Evolutionary conservation across 306 rosid species (phyloP).

Genomic region (Trifolium fragiferum): DNA sequence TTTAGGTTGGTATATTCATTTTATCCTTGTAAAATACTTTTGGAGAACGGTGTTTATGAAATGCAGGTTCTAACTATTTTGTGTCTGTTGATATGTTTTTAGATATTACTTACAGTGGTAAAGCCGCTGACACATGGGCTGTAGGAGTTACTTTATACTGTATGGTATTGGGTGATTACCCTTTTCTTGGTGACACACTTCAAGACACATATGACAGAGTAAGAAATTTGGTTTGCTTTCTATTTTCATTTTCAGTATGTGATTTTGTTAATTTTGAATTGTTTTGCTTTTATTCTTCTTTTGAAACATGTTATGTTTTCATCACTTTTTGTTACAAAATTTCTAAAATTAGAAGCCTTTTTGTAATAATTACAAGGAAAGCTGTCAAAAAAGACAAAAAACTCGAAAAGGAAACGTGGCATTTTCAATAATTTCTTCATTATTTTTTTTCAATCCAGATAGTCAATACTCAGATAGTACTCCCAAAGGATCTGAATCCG

Average conservation of each 20-base stretch:
- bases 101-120: constrained; percentile 88
- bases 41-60: not conserved
- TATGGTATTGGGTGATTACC: constrained; percentile 86
- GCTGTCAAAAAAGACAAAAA: no score
- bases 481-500: constrained; percentile 78
- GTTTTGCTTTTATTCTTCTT: not conserved
- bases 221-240: constrained; percentile 29
- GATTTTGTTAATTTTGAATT: constrained; percentile 4
- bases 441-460: constrained; percentile 58
- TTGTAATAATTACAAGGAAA: not conserved
- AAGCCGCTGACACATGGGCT: constrained; percentile 96
- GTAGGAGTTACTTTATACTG: constrained; percentile 95
- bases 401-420: not conserved
- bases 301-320: not conserved
- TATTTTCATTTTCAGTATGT: not conserved
- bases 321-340: not conserved
- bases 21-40: constrained; percentile 26
- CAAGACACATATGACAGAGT: constrained; percentile 98
- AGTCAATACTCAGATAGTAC: constrained; percentile 72
- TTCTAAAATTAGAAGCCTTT: not conserved
- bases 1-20: constrained; percentile 60
- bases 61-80: constrained; percentile 30
- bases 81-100: constrained; percentile 24
- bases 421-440: not conserved
- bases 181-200: constrained; percentile 96